Evolutionary conservation across 2,329 filamentous ascomycete species (phyloP).

Genomic region (Tolypocladium album): DNA sequence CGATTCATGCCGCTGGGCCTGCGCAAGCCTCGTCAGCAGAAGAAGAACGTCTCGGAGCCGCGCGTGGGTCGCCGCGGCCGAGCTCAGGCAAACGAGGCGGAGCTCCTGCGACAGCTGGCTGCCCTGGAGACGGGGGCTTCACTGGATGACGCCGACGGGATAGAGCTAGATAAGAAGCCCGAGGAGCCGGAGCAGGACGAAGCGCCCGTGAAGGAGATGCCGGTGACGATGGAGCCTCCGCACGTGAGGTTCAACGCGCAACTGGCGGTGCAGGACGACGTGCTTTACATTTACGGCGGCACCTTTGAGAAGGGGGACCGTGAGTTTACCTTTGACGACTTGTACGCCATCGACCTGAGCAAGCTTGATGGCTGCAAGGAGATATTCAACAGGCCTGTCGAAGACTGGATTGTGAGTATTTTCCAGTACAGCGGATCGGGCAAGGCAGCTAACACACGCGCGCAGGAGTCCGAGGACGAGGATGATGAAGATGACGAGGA

Average conservation of each 20-base stretch:
- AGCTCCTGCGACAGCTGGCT: conserved; percentile 76
- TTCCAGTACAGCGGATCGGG: neutral
- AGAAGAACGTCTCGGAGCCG: conserved; percentile 45
- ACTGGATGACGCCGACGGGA: conserved; percentile 39
- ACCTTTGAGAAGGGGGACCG: conserved; percentile 92
- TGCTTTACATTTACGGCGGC: conserved; percentile 87
- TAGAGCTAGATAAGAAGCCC: conserved; percentile 39
- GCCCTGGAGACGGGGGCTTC: conserved; percentile 68
- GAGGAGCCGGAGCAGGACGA: conserved; percentile 44
- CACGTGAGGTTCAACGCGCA: conserved; percentile 87
- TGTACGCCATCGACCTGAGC: conserved; percentile 87
- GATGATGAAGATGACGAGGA: conserved; percentile 51
- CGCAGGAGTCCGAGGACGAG: conserved; percentile 46
- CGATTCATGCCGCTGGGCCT: conserved; percentile 80
- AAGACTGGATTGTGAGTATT: conserved; percentile 65
- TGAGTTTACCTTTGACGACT: conserved; percentile 91
- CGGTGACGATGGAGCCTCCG: conserved; percentile 70
- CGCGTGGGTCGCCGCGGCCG: conserved; percentile 55
- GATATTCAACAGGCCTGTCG: conserved; percentile 71
- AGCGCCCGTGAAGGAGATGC: conserved; percentile 49
- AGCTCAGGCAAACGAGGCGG: conserved; percentile 83
- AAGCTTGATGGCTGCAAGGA: conserved; percentile 92
- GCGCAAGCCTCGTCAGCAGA: conserved; percentile 59
- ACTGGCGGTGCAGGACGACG: conserved; percentile 82
- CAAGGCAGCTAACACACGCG: conserved; percentile 5